Evolutionary conservation across 139 green algal species (phyloP).

Genomic region (Trebouxia sp.): DNA sequence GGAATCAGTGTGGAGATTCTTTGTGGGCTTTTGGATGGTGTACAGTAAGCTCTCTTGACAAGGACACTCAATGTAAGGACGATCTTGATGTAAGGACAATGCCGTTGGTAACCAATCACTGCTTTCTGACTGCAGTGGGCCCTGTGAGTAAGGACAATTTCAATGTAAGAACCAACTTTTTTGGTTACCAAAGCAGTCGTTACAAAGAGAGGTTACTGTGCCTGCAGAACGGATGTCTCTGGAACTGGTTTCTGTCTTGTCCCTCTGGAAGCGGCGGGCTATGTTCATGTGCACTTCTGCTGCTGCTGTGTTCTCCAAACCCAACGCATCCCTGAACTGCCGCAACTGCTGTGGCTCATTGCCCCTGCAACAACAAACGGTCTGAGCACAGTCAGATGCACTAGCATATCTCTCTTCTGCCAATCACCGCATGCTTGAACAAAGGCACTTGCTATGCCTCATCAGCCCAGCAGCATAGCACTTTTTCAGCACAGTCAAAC

Average conservation of each 20-base stretch:
- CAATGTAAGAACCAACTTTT: background rate
- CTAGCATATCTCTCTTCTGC: background rate
- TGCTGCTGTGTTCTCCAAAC: slow-evolving; percentile 87
- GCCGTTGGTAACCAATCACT: too few species aligned
- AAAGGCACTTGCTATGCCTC: slow-evolving; percentile 53
- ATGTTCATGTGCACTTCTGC: slow-evolving; percentile 94
- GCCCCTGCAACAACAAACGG: slow-evolving; percentile 46
- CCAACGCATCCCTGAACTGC: slow-evolving; percentile 86
- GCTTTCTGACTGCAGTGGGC: too few species aligned
- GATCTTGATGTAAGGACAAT: too few species aligned
- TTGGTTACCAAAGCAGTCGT: too few species aligned
- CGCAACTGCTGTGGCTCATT: slow-evolving; percentile 62
- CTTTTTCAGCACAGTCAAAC: slow-evolving; percentile 43
- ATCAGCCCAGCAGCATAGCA: slow-evolving; percentile 4
- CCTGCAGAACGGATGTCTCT: background rate
- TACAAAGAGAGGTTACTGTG: too few species aligned
- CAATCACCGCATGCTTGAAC: slow-evolving; percentile 84
- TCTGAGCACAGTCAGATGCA: too few species aligned
- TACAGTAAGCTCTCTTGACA: background rate
- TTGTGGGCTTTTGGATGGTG: too few species aligned
- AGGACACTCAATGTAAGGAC: too few species aligned
- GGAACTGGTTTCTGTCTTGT: slow-evolving; percentile 60
- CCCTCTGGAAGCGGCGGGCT: slow-evolving; percentile 75
- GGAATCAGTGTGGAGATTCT: too few species aligned
- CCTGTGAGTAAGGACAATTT: background rate